Evolutionary conservation across 495 filamentous ascomycete species (phyloP).

Genomic region (Xylaria intraflava): DNA sequence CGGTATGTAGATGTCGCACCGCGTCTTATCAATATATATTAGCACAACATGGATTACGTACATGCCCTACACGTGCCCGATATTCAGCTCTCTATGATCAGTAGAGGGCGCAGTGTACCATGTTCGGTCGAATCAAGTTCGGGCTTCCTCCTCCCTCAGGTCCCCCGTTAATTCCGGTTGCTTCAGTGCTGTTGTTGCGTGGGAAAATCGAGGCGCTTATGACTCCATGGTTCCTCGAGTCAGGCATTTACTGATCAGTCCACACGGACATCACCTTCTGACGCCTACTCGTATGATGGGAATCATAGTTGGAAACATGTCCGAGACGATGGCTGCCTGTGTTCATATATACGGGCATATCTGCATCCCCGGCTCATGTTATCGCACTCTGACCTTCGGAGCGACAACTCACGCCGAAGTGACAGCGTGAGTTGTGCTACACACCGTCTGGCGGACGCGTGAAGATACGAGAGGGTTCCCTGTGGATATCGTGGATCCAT

Average conservation of each 20-base stretch:
- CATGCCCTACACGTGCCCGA: too few relatives aligned
- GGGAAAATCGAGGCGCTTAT: background rate
- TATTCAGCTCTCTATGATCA: constrained; percentile 1
- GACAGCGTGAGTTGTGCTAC: too few relatives aligned
- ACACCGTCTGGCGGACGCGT: too few relatives aligned
- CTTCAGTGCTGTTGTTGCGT: background rate
- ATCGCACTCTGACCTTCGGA: too few relatives aligned
- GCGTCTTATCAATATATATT: background rate
- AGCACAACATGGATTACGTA: background rate
- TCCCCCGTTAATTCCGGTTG: background rate
- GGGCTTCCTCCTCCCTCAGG: background rate
- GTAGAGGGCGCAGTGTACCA: background rate
- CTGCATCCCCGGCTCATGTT: too few relatives aligned
- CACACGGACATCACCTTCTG: too few relatives aligned
- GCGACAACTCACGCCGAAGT: too few relatives aligned
- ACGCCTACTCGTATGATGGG: background rate
- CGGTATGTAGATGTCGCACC: too few relatives aligned
- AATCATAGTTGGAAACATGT: constrained; percentile 1
- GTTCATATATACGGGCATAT: too few relatives aligned
- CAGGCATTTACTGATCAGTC: background rate
- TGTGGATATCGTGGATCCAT: too few relatives aligned
- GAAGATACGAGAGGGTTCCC: too few relatives aligned
- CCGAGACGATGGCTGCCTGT: constrained; percentile 1
- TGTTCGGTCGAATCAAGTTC: background rate
- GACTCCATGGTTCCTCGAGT: background rate